These are phyloP conservation scores for Brassica rapa DNA, from an alignment of 345 rosid genomes.

Conservation along the genomic window DNA sequence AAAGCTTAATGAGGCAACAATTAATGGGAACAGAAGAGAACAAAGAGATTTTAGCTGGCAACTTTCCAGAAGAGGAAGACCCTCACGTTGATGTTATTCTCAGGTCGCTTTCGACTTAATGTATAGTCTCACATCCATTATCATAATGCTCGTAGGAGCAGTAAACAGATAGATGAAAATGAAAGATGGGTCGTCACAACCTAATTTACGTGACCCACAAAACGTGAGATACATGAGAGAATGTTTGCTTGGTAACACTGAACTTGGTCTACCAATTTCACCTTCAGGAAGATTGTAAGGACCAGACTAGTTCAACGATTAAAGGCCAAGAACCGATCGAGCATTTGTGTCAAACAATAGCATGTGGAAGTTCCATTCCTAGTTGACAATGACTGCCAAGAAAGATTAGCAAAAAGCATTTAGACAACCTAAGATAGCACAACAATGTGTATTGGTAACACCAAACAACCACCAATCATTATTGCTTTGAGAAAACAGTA, in stretches of 20 bases:
- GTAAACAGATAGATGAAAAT: constrained; percentile 36
- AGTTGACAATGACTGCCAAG: constrained; percentile 26
- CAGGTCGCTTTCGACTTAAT: constrained; percentile 37
- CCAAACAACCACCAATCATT: constrained; percentile 30
- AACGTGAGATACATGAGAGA: constrained; percentile 34
- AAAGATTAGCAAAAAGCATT: neutral
- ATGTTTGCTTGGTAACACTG: constrained; percentile 32
- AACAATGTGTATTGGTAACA: constrained; percentile 27
- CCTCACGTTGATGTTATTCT: constrained; percentile 40
- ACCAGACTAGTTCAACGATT: constrained; percentile 16
- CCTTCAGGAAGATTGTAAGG: constrained; percentile 24
- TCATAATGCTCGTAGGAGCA: constrained; percentile 38
- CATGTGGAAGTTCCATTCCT: constrained; percentile 35
- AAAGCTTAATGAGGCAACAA: constrained; percentile 27
- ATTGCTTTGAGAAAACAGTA: constrained; percentile 26
- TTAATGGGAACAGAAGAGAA: constrained; percentile 24
- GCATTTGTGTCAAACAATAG: constrained; percentile 31
- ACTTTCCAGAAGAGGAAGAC: constrained; percentile 38
- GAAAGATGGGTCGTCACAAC: constrained; percentile 38
- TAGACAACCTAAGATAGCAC: constrained; percentile 16
- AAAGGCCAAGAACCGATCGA: constrained; percentile 27
- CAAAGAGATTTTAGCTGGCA: constrained; percentile 41
- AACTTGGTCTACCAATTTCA: constrained; percentile 39
- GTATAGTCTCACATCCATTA: constrained; percentile 20
- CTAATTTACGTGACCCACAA: constrained; percentile 36